Percentiles rank a stretch among this genome's conserved stretches.
These are phyloP conservation scores for Petunia secreta DNA, from an alignment of 257 asterid species.

Conservation along the genomic window DNA sequence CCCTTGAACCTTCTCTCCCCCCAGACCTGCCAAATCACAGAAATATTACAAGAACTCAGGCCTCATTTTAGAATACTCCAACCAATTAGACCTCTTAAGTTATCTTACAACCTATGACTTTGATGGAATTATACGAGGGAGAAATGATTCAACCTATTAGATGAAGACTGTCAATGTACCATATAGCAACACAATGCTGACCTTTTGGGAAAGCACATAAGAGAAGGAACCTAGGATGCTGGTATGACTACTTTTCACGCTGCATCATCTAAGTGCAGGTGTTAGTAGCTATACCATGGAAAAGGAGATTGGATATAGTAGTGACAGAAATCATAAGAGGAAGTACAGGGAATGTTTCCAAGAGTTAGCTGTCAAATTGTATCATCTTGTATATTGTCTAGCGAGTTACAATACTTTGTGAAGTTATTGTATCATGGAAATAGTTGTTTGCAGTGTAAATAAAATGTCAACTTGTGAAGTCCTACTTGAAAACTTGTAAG, in stretches of 20 bases:
- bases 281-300: not conserved
- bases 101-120: not conserved
- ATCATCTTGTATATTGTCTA: conserved; percentile 1
- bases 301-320: not conserved
- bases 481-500: conserved; percentile 1
- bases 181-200: conserved; percentile 9
- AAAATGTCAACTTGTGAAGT: conserved; percentile 9
- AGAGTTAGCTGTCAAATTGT: not conserved
- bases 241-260: not conserved
- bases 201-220: not conserved
- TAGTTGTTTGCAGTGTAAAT: conserved; percentile 8
- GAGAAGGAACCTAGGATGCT: not conserved
- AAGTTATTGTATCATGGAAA: conserved; percentile 15
- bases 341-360: conserved; percentile 4
- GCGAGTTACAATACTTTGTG: not conserved
- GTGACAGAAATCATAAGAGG: not conserved
- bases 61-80: not conserved
- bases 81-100: not conserved
- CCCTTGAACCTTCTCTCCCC: not conserved
- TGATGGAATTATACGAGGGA: conserved; percentile 4
- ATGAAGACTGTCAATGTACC: conserved; percentile 14
- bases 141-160: conserved; percentile 8
- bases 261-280: not conserved
- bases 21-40: conserved; percentile 10
- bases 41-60: not conserved